A percentile compares a stretch with the other conserved stretches of the same genome.
Conservation (phyloP, 495 filamentous ascomycete species). For the Pseudomonodictys pantanalensis region DNA sequence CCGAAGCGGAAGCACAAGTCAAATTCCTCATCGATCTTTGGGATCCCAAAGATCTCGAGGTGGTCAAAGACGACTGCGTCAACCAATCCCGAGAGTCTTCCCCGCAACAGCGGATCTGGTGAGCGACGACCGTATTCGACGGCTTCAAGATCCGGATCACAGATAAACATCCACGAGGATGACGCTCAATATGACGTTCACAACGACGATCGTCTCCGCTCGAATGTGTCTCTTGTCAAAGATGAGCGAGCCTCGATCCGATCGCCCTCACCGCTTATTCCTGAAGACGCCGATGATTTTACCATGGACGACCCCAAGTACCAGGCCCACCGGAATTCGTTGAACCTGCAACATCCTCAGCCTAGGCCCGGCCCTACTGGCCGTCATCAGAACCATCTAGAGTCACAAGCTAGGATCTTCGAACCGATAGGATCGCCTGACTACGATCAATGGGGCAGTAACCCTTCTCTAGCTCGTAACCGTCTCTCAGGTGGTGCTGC, state of each 20-base stretch:
- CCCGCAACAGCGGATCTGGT: slow-evolving; percentile 49
- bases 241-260: slow-evolving; percentile 43
- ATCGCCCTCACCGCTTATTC: slow-evolving; percentile 59
- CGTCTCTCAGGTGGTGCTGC: slow-evolving; percentile 35
- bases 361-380: slow-evolving; percentile 78
- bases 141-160: slow-evolving; percentile 64
- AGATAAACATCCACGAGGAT: slow-evolving; percentile 53
- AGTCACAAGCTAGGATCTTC: slow-evolving; percentile 73
- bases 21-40: slow-evolving; percentile 77
- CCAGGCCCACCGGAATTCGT: slow-evolving; percentile 81
- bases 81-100: slow-evolving; percentile 53
- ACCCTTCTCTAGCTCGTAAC: slow-evolving; percentile 40
- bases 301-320: slow-evolving; percentile 85
- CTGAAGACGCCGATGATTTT: slow-evolving; percentile 45
- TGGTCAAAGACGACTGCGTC: slow-evolving; percentile 97
- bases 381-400: slow-evolving; percentile 75
- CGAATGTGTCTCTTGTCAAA: slow-evolving; percentile 54
- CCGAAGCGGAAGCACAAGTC: slow-evolving; percentile 87
- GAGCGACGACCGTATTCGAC: slow-evolving; percentile 55
- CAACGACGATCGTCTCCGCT: slow-evolving; percentile 69
- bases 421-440: slow-evolving; percentile 57
- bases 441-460: slow-evolving; percentile 68
- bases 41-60: slow-evolving; percentile 74
- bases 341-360: slow-evolving; percentile 88
- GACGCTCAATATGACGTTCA: slow-evolving; percentile 63